phyloP scores from a whole-genome alignment of 208 protist genomes.

The Leishmania guyanensis region DNA sequence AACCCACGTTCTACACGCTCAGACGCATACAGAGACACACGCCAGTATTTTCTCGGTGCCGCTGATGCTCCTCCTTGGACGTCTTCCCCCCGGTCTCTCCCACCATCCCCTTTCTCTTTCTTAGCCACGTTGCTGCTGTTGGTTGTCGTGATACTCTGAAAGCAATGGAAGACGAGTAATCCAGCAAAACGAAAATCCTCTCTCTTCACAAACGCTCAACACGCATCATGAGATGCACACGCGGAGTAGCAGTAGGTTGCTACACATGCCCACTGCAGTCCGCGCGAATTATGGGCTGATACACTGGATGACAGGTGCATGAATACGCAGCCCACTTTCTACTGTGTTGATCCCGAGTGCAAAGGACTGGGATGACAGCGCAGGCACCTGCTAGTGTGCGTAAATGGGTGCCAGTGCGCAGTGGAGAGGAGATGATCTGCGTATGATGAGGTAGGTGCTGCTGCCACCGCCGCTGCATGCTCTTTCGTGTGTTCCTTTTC shows the following conservation, averaged over 20 bases:
- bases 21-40: neutral
- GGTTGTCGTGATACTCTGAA: neutral
- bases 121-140: neutral
- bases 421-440: neutral
- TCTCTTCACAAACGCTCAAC: neutral
- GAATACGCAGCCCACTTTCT: too few relatives aligned
- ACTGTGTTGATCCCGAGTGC: neutral
- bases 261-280: too few relatives aligned
- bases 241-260: neutral
- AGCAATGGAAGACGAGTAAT: neutral
- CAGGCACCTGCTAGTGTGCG: neutral
- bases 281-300: too few relatives aligned
- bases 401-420: neutral
- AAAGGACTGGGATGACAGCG: neutral
- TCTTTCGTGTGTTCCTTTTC: too few relatives aligned
- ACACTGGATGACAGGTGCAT: too few relatives aligned
- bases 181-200: neutral
- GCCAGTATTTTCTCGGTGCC: neutral
- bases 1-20: neutral
- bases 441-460: too few relatives aligned
- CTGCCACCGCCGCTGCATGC: too few relatives aligned
- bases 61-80: neutral
- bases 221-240: neutral
- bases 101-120: neutral
- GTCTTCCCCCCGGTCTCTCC: neutral